A percentile compares a stretch with the other conserved stretches of the same genome.
Conservation (phyloP, 1,284 basidiomycete genomes). For the Porogramme epimiltina region DNA sequence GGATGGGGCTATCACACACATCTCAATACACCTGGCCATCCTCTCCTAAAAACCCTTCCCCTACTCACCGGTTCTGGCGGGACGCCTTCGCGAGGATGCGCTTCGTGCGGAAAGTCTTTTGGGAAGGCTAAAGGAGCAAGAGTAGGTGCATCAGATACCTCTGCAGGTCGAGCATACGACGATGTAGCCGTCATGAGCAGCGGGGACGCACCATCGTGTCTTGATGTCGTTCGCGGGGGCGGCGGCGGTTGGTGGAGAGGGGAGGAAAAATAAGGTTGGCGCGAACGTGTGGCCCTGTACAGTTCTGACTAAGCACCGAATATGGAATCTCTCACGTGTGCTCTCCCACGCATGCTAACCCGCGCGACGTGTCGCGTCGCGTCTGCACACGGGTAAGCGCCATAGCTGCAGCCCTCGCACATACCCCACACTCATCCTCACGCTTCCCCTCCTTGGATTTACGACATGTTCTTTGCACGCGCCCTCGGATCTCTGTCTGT, state of each 20-base stretch:
- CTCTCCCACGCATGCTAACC: conserved; percentile 22
- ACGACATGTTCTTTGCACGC: conserved; percentile 21
- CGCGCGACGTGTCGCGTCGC: conserved; percentile 15
- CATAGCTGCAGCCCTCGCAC: background rate
- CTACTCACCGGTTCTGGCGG: conserved; percentile 89
- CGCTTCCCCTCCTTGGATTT: background rate
- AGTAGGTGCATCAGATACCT: conserved; percentile 5
- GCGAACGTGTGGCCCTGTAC: conserved; percentile 31
- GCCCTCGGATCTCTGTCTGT: conserved; percentile 35
- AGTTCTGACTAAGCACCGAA: conserved; percentile 39
- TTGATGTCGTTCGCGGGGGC: conserved; percentile 31
- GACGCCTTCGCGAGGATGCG: conserved; percentile 95
- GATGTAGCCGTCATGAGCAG: background rate
- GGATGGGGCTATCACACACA: conserved; percentile 74
- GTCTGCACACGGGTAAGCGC: too few relatives aligned
- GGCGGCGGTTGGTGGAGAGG: conserved; percentile 30
- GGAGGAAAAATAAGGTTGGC: conserved; percentile 38
- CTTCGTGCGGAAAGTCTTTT: conserved; percentile 98
- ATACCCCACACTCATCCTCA: too few relatives aligned
- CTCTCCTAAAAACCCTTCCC: background rate
- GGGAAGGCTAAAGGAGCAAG: conserved; percentile 74
- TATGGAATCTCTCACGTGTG: conserved; percentile 12
- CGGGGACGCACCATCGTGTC: conserved; percentile 33
- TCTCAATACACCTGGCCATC: conserved; percentile 11
- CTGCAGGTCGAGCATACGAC: background rate